These are phyloP conservation scores for Limonium bicolor DNA, from an alignment of 148 eudicot species.

Conservation along the genomic window DNA sequence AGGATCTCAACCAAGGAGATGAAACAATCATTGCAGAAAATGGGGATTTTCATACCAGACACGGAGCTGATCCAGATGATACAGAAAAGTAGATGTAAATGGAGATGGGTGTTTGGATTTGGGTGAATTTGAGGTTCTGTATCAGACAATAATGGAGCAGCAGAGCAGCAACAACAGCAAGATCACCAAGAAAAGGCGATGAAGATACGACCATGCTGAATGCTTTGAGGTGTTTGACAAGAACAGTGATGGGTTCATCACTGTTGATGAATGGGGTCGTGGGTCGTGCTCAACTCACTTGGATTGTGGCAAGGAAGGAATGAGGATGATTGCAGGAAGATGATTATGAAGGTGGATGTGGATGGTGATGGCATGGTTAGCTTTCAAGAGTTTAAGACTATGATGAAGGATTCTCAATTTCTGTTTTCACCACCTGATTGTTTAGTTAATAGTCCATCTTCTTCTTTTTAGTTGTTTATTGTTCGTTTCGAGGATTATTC, in stretches of 20 bases:
- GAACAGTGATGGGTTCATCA: slow-evolving; percentile 1
- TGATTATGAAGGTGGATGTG: neutral
- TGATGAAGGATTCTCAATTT: slow-evolving; percentile 1
- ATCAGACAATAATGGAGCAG: neutral
- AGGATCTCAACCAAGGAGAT: neutral
- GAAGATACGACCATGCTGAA: neutral
- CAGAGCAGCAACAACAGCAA: too few relatives aligned
- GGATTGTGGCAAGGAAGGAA: neutral
- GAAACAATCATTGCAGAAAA: neutral
- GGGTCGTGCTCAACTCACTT: neutral
- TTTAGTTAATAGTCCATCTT: too few relatives aligned
- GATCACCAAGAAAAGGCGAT: too few relatives aligned
- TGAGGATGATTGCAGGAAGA: slow-evolving; percentile 1
- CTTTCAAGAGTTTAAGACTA: neutral
- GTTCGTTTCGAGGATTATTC: too few relatives aligned
- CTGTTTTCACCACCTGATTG: too few relatives aligned
- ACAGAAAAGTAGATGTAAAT: slow-evolving; percentile 1
- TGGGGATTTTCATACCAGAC: slow-evolving; percentile 2
- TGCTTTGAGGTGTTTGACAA: slow-evolving; percentile 1
- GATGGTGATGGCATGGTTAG: slow-evolving; percentile 5
- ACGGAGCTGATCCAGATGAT: slow-evolving; percentile 1
- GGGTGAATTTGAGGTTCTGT: neutral
- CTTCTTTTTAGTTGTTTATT: too few relatives aligned
- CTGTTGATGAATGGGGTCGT: slow-evolving; percentile 2
- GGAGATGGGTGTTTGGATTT: slow-evolving; percentile 2